phyloP scores from a whole-genome alignment of 2,329 filamentous ascomycete species.

The Tolypocladium guangdongense region DNA sequence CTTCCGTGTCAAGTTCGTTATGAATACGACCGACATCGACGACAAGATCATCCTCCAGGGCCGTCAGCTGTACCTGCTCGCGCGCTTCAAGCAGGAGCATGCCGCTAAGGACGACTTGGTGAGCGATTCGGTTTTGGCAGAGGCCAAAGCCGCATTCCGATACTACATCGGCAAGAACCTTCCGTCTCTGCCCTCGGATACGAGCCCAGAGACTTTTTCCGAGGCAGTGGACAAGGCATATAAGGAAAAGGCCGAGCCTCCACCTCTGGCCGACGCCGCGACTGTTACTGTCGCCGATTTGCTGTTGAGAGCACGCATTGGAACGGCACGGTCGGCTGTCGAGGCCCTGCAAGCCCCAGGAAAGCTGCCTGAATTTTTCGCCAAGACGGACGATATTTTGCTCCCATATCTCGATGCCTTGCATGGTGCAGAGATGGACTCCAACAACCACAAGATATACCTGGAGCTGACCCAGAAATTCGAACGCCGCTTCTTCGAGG shows the following conservation, averaged over 20 bases:
- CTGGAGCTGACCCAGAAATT: constrained; percentile 76
- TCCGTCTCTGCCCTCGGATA: too few species aligned
- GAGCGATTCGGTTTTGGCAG: constrained; percentile 18
- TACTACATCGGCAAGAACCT: constrained; percentile 36
- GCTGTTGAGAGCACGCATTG: too few species aligned
- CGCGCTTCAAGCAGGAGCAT: constrained; percentile 40
- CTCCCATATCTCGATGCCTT: constrained; percentile 71
- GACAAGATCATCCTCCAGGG: constrained; percentile 58
- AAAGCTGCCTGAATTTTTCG: constrained; percentile 40
- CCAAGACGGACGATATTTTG: constrained; percentile 54
- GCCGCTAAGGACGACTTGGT: too few species aligned
- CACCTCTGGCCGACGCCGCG: too few species aligned
- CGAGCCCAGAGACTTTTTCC: too few species aligned
- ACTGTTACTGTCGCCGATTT: too few species aligned
- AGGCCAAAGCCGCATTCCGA: constrained; percentile 42
- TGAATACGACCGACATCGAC: constrained; percentile 85
- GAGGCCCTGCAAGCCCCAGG: constrained; percentile 35
- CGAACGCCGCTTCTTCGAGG: constrained; percentile 74
- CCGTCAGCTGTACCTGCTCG: constrained; percentile 69
- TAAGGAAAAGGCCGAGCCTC: too few species aligned
- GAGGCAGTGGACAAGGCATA: too few species aligned
- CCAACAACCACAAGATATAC: constrained; percentile 61
- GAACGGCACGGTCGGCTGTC: too few species aligned
- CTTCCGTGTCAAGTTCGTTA: constrained; percentile 75
- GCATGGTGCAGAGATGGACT: constrained; percentile 51